These are phyloP conservation scores for Viridothelium virens DNA, from an alignment of 495 filamentous ascomycete genomes.

Conservation along the genomic window DNA sequence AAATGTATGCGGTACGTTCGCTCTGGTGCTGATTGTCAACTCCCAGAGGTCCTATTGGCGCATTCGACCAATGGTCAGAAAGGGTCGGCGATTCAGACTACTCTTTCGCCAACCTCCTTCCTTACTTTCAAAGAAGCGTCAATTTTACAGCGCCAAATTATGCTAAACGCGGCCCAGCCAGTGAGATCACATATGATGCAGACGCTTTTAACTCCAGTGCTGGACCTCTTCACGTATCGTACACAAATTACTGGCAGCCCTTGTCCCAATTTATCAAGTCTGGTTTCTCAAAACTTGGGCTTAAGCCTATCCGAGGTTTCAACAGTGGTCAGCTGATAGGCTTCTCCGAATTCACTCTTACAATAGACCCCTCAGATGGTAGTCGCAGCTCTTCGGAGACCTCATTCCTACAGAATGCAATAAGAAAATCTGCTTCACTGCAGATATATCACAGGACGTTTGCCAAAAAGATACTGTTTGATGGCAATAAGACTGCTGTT, in stretches of 20 bases:
- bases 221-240: conserved; percentile 47
- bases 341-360: conserved; percentile 25
- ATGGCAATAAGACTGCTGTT: conserved; percentile 40
- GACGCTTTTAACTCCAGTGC: conserved; percentile 31
- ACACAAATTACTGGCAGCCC: conserved; percentile 41
- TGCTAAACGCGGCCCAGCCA: conserved; percentile 34
- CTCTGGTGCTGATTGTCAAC: too few species aligned
- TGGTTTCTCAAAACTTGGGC: conserved; percentile 36
- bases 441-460: conserved; percentile 36
- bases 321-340: conserved; percentile 33
- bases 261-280: conserved; percentile 37
- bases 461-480: conserved; percentile 42
- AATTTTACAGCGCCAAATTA: conserved; percentile 47
- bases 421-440: conserved; percentile 23
- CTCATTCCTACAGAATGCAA: conserved; percentile 34
- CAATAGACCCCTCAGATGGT: conserved; percentile 33
- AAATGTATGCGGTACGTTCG: too few species aligned
- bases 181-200: conserved; percentile 40
- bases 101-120: conserved; percentile 44
- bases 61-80: conserved; percentile 50
- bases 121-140: conserved; percentile 47
- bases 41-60: conserved; percentile 32
- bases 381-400: conserved; percentile 38
- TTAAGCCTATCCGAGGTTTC: conserved; percentile 26
- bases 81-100: conserved; percentile 49